A percentile compares a stretch with the other conserved stretches of the same genome.
These are phyloP conservation scores for Fusarium tupiense DNA, from an alignment of 2,329 filamentous ascomycete species.

Conservation along the genomic window DNA sequence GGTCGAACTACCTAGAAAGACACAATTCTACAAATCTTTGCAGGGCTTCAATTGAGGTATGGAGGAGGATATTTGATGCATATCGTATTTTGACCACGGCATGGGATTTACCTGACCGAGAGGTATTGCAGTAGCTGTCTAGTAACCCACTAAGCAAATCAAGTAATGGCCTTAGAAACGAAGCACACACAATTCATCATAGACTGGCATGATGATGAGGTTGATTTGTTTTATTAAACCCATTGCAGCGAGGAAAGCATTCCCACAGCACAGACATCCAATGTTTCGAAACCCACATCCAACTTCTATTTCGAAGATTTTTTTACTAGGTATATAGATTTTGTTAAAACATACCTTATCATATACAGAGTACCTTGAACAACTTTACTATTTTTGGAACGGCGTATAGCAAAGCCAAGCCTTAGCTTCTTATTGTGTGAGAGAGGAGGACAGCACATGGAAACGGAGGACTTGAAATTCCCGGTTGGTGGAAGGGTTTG, in stretches of 20 bases:
- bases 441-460: neutral
- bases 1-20: neutral
- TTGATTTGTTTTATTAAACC: slow-evolving; percentile 15
- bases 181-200: neutral
- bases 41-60: neutral
- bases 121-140: neutral
- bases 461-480: slow-evolving; percentile 13
- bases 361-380: slow-evolving; percentile 10
- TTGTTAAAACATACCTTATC: neutral
- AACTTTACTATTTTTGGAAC: neutral
- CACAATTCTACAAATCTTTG: neutral
- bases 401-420: neutral
- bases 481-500: slow-evolving; percentile 18
- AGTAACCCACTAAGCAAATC: slow-evolving; percentile 7
- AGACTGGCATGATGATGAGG: neutral
- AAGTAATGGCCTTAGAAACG: slow-evolving; percentile 29
- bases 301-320: slow-evolving; percentile 4
- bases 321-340: neutral
- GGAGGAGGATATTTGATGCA: neutral
- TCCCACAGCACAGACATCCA: neutral
- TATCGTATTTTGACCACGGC: neutral
- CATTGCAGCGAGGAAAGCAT: neutral
- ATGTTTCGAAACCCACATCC: slow-evolving; percentile 23
- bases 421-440: neutral
- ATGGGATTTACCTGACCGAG: neutral